Percentiles rank a stretch among this genome's conserved stretches.
phyloP scores from a whole-genome alignment of 1,284 basidiomycete genomes.

The Fomitopsis palustris region DNA sequence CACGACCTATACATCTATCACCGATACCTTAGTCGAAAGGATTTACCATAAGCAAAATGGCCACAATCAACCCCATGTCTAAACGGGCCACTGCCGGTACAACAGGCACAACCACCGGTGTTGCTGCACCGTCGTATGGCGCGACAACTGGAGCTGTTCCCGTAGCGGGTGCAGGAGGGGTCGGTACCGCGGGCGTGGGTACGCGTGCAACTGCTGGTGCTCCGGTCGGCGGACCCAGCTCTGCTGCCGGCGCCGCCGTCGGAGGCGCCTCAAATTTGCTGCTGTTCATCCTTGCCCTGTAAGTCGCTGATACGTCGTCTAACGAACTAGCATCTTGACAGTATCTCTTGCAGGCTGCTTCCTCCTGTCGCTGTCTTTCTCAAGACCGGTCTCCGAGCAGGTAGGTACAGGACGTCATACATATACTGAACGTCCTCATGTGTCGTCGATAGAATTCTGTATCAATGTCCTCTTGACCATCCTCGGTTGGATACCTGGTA shows the following conservation, averaged over 20 bases:
- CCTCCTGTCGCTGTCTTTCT: constrained; percentile 52
- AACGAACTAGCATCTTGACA: not conserved
- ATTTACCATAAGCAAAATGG: not conserved
- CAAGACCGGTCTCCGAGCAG: constrained; percentile 35
- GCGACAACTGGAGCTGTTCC: constrained; percentile 1
- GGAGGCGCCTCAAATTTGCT: constrained; percentile 25
- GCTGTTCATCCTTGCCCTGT: constrained; percentile 49
- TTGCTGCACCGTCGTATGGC: not conserved
- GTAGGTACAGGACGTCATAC: not conserved
- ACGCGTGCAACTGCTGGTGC: constrained; percentile 9
- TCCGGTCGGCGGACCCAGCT: constrained; percentile 28
- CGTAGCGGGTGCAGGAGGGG: constrained; percentile 15
- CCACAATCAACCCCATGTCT: not conserved
- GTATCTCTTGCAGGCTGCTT: constrained; percentile 34
- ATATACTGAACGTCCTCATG: not conserved
- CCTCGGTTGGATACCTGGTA: constrained; percentile 55
- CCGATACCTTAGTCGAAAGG: not conserved
- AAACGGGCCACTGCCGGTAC: not conserved
- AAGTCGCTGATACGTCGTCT: constrained; percentile 14
- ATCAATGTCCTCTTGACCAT: constrained; percentile 52
- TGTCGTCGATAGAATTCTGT: constrained; percentile 39
- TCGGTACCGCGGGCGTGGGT: not conserved
- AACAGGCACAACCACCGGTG: not conserved
- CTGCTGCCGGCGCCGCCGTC: constrained; percentile 1
- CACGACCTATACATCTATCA: not conserved